phyloP scores from a whole-genome alignment of 1,284 basidiomycete species.

The Ceratobasidium theobromae region DNA sequence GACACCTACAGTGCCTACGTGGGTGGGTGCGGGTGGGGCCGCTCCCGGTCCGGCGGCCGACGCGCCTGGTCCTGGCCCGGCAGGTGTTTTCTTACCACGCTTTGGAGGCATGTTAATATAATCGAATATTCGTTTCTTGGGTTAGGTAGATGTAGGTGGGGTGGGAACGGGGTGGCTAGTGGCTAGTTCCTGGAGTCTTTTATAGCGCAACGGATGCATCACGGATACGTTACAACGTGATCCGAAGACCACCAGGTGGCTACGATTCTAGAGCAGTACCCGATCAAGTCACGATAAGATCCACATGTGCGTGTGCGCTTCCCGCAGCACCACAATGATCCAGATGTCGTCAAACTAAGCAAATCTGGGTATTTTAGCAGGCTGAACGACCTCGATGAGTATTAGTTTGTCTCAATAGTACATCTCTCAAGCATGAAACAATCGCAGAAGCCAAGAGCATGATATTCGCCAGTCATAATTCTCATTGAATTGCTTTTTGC shows the following conservation, averaged over 20 bases:
- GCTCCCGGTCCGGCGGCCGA: background rate
- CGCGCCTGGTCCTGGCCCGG: background rate
- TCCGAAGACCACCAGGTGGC: too few relatives aligned
- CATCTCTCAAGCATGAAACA: background rate
- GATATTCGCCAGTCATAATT: too few relatives aligned
- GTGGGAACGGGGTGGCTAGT: constrained; percentile 1
- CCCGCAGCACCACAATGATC: too few relatives aligned
- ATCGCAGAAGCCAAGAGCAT: background rate
- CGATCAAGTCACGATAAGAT: too few relatives aligned
- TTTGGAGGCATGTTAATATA: constrained; percentile 12
- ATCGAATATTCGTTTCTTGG: background rate
- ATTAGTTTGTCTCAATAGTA: too few relatives aligned
- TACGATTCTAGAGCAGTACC: too few relatives aligned
- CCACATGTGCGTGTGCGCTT: too few relatives aligned
- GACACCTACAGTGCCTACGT: constrained; percentile 55
- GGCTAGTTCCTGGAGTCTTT: too few relatives aligned
- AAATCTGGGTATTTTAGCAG: too few relatives aligned
- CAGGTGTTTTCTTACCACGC: constrained; percentile 10
- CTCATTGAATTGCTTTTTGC: too few relatives aligned
- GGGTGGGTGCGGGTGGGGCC: background rate
- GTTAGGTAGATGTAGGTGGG: background rate
- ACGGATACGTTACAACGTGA: background rate
- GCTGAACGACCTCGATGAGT: too few relatives aligned
- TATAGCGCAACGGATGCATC: background rate
- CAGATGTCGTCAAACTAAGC: too few relatives aligned